A percentile compares a stretch with the other conserved stretches of the same genome.
phyloP scores from a whole-genome alignment of 108 stramenopile genomes.

The Mediolabrus comicus region DNA sequence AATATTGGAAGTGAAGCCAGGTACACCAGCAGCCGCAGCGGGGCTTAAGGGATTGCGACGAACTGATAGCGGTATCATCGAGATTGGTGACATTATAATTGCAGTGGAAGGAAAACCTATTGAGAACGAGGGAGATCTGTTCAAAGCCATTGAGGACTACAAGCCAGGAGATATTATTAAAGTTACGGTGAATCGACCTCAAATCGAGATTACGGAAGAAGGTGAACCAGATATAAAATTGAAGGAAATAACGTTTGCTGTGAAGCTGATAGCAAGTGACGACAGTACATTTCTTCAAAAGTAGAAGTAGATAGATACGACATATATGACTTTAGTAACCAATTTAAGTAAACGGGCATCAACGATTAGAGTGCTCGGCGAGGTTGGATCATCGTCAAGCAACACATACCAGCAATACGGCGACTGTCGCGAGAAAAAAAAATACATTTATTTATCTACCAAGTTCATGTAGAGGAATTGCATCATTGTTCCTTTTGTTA shows the following conservation, averaged over 20 bases:
- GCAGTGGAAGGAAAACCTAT: conserved; percentile 71
- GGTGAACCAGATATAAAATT: conserved; percentile 32
- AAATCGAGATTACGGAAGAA: conserved; percentile 19
- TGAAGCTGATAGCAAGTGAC: conserved; percentile 43
- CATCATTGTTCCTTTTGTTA: too few relatives aligned
- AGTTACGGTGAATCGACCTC: conserved; percentile 73
- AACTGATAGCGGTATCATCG: conserved; percentile 72
- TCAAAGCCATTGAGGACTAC: conserved; percentile 81
- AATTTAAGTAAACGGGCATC: too few relatives aligned
- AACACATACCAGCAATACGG: too few relatives aligned
- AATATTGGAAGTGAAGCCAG: conserved; percentile 86
- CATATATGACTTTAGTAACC: too few relatives aligned
- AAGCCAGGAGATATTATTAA: conserved; percentile 83
- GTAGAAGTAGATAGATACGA: too few relatives aligned
- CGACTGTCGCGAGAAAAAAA: too few relatives aligned
- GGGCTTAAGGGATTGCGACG: conserved; percentile 73
- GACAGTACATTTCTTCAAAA: conserved; percentile 34
- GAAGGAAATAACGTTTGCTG: conserved; percentile 36
- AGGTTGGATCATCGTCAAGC: too few relatives aligned
- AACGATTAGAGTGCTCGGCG: too few relatives aligned
- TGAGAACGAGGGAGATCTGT: conserved; percentile 88
- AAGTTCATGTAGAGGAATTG: too few relatives aligned
- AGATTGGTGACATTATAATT: conserved; percentile 93
- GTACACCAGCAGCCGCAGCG: conserved; percentile 65
- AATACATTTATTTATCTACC: too few relatives aligned